Conservation (phyloP, 495 filamentous ascomycete genomes). For the Penicillium macrosclerotiorum region DNA sequence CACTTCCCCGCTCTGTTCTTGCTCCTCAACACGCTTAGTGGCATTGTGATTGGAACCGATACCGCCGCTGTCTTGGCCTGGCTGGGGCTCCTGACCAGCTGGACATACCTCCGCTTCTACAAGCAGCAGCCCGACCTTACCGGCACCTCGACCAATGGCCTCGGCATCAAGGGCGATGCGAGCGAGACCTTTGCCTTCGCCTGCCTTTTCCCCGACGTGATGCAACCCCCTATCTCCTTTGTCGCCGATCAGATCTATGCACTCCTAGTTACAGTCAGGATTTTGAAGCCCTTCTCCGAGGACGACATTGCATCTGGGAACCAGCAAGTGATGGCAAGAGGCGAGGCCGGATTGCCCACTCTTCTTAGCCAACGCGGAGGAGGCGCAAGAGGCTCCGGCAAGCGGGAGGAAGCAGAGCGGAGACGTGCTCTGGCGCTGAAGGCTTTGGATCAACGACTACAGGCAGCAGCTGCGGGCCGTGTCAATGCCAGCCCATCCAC, state of each 20-base stretch:
- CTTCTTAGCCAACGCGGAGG: slow-evolving; percentile 50
- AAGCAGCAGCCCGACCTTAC: slow-evolving; percentile 69
- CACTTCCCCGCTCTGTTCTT: slow-evolving; percentile 92
- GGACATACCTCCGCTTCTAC: slow-evolving; percentile 97
- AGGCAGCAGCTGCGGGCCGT: slow-evolving; percentile 66
- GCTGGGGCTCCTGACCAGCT: slow-evolving; percentile 81
- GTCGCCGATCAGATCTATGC: slow-evolving; percentile 74
- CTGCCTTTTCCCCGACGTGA: slow-evolving; percentile 88
- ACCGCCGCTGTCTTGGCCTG: slow-evolving; percentile 79
- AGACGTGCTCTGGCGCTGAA: slow-evolving; percentile 85
- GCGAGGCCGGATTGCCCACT: slow-evolving; percentile 64
- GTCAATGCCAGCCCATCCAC: slow-evolving; percentile 28
- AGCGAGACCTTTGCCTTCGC: slow-evolving; percentile 94
- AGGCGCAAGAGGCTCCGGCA: slow-evolving; percentile 44
- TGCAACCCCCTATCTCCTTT: slow-evolving; percentile 72
- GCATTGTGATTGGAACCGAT: slow-evolving; percentile 78
- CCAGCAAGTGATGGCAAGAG: slow-evolving; percentile 64
- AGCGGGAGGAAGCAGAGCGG: slow-evolving; percentile 87
- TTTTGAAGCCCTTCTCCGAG: slow-evolving; percentile 84
- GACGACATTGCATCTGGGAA: slow-evolving; percentile 81
- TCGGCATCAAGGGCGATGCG: slow-evolving; percentile 71
- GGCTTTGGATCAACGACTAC: slow-evolving; percentile 85
- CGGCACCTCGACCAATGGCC: slow-evolving; percentile 50
- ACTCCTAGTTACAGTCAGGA: slow-evolving; percentile 64
- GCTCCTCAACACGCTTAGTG: slow-evolving; percentile 69